Conservation (phyloP, 192 early-diverging fungal genomes). For the Dimargaris cristalligena region DNA sequence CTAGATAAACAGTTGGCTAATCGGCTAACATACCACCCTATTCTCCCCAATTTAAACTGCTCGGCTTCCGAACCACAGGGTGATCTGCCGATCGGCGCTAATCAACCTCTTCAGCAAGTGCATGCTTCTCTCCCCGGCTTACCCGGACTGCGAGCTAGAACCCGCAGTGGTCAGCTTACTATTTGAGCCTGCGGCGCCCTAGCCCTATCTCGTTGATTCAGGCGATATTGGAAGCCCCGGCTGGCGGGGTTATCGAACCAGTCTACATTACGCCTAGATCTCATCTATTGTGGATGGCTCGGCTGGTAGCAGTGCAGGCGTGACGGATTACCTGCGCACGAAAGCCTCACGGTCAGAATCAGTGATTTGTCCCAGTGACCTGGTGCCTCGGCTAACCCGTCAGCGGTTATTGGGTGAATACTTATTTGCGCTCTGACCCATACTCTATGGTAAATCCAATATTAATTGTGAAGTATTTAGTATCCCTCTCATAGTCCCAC, state of each 20-base stretch:
- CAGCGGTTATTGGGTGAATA: constrained; percentile 49
- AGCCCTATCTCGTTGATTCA: constrained; percentile 17
- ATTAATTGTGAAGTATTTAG: too few relatives aligned
- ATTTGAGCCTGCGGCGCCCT: constrained; percentile 13
- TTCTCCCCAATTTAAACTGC: too few relatives aligned
- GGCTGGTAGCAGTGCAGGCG: too few relatives aligned
- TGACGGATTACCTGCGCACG: too few relatives aligned
- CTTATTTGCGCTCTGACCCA: constrained; percentile 64
- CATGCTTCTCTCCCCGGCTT: constrained; percentile 38
- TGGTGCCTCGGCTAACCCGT: constrained; percentile 37
- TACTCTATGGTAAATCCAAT: constrained; percentile 52
- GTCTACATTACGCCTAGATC: neutral
- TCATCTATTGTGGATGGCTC: neutral
- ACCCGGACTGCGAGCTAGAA: constrained; percentile 53
- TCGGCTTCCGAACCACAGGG: too few relatives aligned
- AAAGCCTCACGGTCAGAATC: too few relatives aligned
- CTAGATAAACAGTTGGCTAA: too few relatives aligned
- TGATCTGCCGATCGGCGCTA: constrained; percentile 30
- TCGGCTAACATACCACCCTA: too few relatives aligned
- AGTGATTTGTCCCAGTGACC: constrained; percentile 49
- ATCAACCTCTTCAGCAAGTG: constrained; percentile 34
- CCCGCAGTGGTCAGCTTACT: constrained; percentile 22
- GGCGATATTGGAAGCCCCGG: constrained; percentile 13
- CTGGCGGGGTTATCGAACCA: neutral
- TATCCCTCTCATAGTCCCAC: neutral